These are phyloP conservation scores for Boletus rubroflammeus DNA, from an alignment of 768 basidiomycete species.

Conservation along the genomic window DNA sequence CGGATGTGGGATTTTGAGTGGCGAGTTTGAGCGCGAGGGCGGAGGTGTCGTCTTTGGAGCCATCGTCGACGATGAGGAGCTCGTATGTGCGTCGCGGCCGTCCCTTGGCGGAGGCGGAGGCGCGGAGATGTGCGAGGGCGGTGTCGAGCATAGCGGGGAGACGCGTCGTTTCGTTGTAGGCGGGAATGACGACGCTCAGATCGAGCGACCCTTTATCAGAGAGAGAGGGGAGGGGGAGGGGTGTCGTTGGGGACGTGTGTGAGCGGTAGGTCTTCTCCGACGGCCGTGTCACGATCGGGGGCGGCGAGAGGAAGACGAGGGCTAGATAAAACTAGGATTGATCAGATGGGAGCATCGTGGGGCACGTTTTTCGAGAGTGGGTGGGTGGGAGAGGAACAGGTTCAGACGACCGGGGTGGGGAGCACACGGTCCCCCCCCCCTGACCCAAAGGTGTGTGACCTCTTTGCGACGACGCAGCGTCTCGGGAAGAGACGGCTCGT, in stretches of 20 bases:
- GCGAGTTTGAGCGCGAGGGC: slow-evolving; percentile 63
- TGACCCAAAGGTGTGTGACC: slow-evolving; percentile 55
- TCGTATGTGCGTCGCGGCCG: slow-evolving; percentile 49
- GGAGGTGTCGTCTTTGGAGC: slow-evolving; percentile 75
- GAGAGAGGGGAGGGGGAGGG: slow-evolving; percentile 53
- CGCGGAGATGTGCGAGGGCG: slow-evolving; percentile 61
- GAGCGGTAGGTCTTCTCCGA: slow-evolving; percentile 73
- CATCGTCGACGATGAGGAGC: slow-evolving; percentile 88
- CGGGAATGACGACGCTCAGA: slow-evolving; percentile 82
- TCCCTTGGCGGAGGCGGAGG: slow-evolving; percentile 9
- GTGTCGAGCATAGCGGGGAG: slow-evolving; percentile 81
- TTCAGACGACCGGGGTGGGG: slow-evolving; percentile 35
- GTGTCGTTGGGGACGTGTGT: slow-evolving; percentile 47
- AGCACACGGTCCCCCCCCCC: slow-evolving; percentile 40
- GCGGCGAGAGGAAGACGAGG: slow-evolving; percentile 73
- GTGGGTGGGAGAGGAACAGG: neutral
- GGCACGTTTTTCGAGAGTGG: no score
- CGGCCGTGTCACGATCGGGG: slow-evolving; percentile 54
- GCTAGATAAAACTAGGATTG: slow-evolving; percentile 58
- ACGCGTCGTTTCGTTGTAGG: slow-evolving; percentile 85
- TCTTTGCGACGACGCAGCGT: slow-evolving; percentile 59
- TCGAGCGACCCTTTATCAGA: slow-evolving; percentile 58
- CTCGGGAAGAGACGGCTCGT: slow-evolving; percentile 44
- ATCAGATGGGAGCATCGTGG: slow-evolving; percentile 5
- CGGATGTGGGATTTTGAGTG: slow-evolving; percentile 45